Base-by-base conservation (phyloP, 176 grass and related monocot species). In the Avena eriantha region DNA sequence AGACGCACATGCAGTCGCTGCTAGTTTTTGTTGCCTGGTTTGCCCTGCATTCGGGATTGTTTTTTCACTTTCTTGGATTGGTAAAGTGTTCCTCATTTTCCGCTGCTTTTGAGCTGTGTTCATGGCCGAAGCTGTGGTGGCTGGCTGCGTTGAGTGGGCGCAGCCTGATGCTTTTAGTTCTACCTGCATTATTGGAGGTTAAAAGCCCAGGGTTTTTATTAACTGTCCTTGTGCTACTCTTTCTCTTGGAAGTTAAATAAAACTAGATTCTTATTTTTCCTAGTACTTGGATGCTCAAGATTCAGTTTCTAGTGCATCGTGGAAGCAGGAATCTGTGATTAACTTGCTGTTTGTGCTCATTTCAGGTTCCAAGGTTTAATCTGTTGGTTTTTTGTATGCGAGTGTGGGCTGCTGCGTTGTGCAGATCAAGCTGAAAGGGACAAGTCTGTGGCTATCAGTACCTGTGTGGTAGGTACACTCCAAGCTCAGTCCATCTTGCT, bases 341-440 rank as follows among this genome's bases (percentile, higher is more conserved):
- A 54, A 77, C 2, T 17, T 85, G 77, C 57, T 45, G 35, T 77
- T 29, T 43, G 77, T 72, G 71, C 78, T 61, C 24, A 4, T 81
- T 85, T 85, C 86, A 85, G 90, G 78, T 77, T 71, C 5, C 10
- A 54, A 24, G 82, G 70, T 85, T 16, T 85, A 19, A 77, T 71
- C 43, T 7, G 23, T 33, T 54, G 76, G 0, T 11, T 61, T n/a
- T 33, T 46, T 31, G 14, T 56, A 24, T 59, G 58, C 4, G 59
- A 10, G 10, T 41, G 39, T 41, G 39, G 39, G 39, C 39, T 41
- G 70, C 49, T 69, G 66, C 66, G 41, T n/a, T 63, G 23, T 58
- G 54, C 33, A 85, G 82, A 91, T 85, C 71, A 85, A 85, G 61
- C 29, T 91, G 86, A 88, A 88, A 88, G 82, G 77, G 78, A 82